These are phyloP conservation scores for Talaromyces stipitatus DNA, from an alignment of 495 filamentous ascomycete species.

Conservation along the genomic window DNA sequence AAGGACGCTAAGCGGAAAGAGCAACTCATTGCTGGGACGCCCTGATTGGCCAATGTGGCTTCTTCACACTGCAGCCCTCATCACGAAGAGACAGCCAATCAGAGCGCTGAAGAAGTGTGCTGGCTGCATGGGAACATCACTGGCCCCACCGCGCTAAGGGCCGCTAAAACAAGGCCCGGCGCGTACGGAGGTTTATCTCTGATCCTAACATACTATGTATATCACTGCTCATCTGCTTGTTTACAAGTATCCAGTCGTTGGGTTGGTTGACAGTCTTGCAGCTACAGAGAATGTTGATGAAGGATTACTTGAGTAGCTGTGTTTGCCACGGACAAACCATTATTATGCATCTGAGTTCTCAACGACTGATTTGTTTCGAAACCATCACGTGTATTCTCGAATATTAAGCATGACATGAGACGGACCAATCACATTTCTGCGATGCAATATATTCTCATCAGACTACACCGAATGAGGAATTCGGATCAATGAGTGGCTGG, in stretches of 20 bases:
- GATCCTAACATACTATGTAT: neutral
- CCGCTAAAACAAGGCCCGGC: constrained; percentile 8
- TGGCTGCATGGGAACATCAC: constrained; percentile 4
- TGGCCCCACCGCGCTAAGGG: neutral
- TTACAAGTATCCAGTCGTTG: neutral
- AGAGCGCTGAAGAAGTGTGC: constrained; percentile 6
- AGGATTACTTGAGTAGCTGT: neutral
- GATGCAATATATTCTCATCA: neutral
- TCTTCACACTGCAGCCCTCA: constrained; percentile 4
- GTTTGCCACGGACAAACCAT: neutral
- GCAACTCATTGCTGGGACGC: neutral
- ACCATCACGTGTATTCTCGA: neutral
- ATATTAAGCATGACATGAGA: neutral
- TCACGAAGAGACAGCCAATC: constrained; percentile 2
- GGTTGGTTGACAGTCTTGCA: neutral
- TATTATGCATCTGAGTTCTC: no score
- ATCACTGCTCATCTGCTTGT: no score
- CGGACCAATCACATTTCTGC: neutral
- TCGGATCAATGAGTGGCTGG: neutral
- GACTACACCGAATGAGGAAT: neutral
- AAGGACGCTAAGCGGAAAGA: neutral
- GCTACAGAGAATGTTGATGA: neutral
- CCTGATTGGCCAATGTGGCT: constrained; percentile 5
- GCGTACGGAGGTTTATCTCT: neutral
- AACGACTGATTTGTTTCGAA: no score